These are phyloP conservation scores for Pulveroboletus sp. DNA, from an alignment of 768 basidiomycete genomes.

Conservation along the genomic window DNA sequence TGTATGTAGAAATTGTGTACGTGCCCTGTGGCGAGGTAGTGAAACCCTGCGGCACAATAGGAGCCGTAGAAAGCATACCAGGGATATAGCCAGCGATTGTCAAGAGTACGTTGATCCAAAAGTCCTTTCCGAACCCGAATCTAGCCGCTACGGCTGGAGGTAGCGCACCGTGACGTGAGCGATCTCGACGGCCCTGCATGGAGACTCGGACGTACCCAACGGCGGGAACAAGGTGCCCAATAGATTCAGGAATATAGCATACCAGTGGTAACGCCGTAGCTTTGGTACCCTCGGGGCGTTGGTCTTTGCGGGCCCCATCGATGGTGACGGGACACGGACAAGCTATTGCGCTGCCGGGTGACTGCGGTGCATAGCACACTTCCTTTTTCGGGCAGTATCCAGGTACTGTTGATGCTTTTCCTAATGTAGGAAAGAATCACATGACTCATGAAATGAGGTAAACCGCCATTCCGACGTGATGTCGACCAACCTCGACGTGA, in stretches of 20 bases:
- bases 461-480: constrained; percentile 9
- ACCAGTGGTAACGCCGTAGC: constrained; percentile 69
- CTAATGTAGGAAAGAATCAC: constrained; percentile 13
- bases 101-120: constrained; percentile 84
- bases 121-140: constrained; percentile 88
- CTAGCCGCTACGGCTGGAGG: constrained; percentile 82
- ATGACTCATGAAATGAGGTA: constrained; percentile 28
- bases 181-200: not conserved
- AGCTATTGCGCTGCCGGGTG: not conserved
- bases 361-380: not conserved
- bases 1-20: constrained; percentile 93
- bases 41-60: not conserved
- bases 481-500: constrained; percentile 15
- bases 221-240: constrained; percentile 90
- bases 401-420: constrained; percentile 5
- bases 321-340: constrained; percentile 4
- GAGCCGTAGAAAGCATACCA: constrained; percentile 39
- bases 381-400: constrained; percentile 1
- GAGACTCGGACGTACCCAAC: constrained; percentile 58
- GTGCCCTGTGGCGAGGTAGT: constrained; percentile 52
- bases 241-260: constrained; percentile 75
- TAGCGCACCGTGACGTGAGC: not conserved
- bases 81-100: constrained; percentile 93
- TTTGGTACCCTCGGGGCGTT: constrained; percentile 62
- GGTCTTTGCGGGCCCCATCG: constrained; percentile 33